Evolutionary conservation across 2,329 filamentous ascomycete genomes (phyloP).

Genomic region (Alternaria sp.): DNA sequence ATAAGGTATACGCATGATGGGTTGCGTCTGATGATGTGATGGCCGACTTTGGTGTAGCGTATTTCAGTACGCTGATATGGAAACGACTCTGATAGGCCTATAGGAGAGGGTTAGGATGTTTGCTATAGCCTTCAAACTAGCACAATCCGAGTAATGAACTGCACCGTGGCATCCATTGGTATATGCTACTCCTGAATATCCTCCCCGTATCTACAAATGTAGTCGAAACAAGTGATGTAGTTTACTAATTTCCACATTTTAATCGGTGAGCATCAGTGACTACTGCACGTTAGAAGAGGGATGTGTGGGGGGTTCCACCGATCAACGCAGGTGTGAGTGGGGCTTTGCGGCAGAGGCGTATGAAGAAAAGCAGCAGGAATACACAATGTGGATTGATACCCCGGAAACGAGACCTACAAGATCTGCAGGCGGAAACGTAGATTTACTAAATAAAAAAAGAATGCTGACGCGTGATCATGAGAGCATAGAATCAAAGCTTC

Average conservation of each 20-base stretch:
- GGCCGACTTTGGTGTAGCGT: background rate
- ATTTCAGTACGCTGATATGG: background rate
- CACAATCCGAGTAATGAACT: background rate
- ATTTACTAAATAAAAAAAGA: background rate
- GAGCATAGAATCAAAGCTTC: background rate
- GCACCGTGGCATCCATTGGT: background rate
- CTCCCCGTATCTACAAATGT: background rate
- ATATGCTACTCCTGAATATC: conserved; percentile 3
- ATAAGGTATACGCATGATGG: background rate
- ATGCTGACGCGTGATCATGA: background rate
- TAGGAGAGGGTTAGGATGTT: background rate
- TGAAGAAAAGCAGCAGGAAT: background rate
- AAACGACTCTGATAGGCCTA: no score
- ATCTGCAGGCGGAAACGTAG: background rate
- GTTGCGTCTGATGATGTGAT: background rate
- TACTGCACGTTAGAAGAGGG: conserved; percentile 5
- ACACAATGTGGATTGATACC: background rate
- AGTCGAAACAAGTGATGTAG: background rate
- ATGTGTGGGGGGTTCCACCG: conserved; percentile 7
- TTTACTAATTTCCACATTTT: background rate
- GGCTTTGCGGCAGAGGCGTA: conserved; percentile 4
- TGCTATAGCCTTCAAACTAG: background rate
- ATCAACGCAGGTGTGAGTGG: conserved; percentile 2
- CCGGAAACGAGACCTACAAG: background rate
- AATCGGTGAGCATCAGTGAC: background rate